phyloP scores from a whole-genome alignment of 768 basidiomycete species.

The Leccinellum rugosiceps region DNA sequence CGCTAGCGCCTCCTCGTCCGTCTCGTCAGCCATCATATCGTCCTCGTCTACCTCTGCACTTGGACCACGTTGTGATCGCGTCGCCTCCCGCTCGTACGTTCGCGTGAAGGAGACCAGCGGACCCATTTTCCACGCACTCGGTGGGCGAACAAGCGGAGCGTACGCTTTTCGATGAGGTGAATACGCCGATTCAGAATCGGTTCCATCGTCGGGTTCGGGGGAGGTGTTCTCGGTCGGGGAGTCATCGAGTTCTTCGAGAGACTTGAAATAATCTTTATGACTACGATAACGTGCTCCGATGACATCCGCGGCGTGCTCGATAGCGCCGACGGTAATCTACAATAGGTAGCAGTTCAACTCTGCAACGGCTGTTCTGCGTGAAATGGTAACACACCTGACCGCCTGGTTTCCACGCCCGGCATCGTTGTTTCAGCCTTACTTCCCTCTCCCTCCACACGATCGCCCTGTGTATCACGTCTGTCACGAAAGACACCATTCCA shows the following conservation, averaged over 20 bases:
- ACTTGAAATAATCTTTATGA: slow-evolving; percentile 42
- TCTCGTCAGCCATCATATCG: slow-evolving; percentile 30
- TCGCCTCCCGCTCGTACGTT: slow-evolving; percentile 25
- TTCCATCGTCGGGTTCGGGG: neutral
- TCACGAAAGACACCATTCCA: slow-evolving; percentile 49
- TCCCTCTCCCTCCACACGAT: slow-evolving; percentile 61
- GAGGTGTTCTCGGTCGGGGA: neutral
- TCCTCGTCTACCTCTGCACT: slow-evolving; percentile 20
- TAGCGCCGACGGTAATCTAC: slow-evolving; percentile 43
- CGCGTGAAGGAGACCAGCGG: slow-evolving; percentile 15
- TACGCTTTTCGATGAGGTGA: slow-evolving; percentile 32
- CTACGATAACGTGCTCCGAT: slow-evolving; percentile 39
- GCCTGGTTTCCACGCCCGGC: slow-evolving; percentile 55
- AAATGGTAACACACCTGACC: slow-evolving; percentile 36
- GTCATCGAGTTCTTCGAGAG: slow-evolving; percentile 24
- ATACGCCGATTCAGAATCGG: neutral
- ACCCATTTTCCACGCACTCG: slow-evolving; percentile 15
- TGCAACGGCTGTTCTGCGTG: neutral
- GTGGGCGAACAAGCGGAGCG: slow-evolving; percentile 35
- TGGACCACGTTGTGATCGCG: slow-evolving; percentile 13
- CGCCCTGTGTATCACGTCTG: slow-evolving; percentile 46
- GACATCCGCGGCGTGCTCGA: slow-evolving; percentile 49
- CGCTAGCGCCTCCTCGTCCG: slow-evolving; percentile 37
- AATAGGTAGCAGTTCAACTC: slow-evolving; percentile 1
- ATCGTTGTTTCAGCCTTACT: slow-evolving; percentile 50